Percentiles rank a stretch among this genome's conserved stretches.
Conservation (phyloP, 768 basidiomycete species). For the Mycena rebaudengoi region DNA sequence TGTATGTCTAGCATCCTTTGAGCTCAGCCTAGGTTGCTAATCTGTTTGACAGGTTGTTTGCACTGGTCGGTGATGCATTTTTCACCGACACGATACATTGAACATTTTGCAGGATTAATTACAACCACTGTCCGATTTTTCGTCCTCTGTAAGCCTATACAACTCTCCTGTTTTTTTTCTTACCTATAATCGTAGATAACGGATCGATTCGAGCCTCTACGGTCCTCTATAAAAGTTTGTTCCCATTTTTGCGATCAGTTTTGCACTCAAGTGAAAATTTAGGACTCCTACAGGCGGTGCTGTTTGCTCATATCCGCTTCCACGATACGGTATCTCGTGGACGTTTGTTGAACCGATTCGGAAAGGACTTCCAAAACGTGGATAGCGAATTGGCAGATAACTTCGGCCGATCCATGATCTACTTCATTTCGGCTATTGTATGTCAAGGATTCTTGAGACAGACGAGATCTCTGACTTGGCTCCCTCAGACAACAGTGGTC, state of each 20-base stretch:
- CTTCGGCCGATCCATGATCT: constrained; percentile 79
- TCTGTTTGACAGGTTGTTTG: not conserved
- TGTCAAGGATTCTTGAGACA: not conserved
- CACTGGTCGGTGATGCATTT: not conserved
- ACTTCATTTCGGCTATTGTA: constrained; percentile 63
- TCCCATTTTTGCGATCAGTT: constrained; percentile 28
- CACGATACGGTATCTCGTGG: constrained; percentile 92
- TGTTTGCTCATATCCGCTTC: constrained; percentile 90
- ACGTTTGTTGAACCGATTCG: constrained; percentile 81
- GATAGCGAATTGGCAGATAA: constrained; percentile 86
- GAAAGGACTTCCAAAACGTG: constrained; percentile 90
- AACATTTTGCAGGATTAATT: constrained; percentile 36
- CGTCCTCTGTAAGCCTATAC: constrained; percentile 67
- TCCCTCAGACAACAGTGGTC: constrained; percentile 62
- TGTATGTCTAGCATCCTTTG: constrained; percentile 46
- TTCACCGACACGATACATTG: not conserved
- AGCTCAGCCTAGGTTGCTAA: constrained; percentile 47
- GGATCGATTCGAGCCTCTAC: constrained; percentile 86
- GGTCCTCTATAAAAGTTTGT: constrained; percentile 78
- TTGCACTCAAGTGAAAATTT: not conserved
- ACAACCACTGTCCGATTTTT: constrained; percentile 70
- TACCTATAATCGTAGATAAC: constrained; percentile 47
- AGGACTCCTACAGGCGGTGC: constrained; percentile 77
- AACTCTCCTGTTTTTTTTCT: not conserved
- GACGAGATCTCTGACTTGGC: not conserved